Percentiles rank a stretch among this genome's conserved stretches.
Conservation (phyloP, 495 filamentous ascomycete species). For the Aspergillus bridgeri region DNA sequence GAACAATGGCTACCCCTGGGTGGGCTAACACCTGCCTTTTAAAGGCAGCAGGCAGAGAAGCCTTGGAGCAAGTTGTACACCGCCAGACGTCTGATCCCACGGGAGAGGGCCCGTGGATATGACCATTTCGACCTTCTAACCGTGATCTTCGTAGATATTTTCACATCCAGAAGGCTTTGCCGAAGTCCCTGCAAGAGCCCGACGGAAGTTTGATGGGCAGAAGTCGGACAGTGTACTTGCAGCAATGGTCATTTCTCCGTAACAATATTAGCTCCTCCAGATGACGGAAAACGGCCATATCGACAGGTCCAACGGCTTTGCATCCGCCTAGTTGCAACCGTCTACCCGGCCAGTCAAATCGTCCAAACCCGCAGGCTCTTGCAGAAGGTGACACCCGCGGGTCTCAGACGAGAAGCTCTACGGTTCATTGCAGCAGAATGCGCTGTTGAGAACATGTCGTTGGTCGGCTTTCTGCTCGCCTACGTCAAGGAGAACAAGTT, state of each 20-base stretch:
- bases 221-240: slow-evolving; percentile 23
- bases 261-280: not conserved
- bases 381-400: slow-evolving; percentile 5
- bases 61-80: slow-evolving; percentile 32
- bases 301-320: slow-evolving; percentile 6
- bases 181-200: slow-evolving; percentile 39
- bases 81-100: slow-evolving; percentile 30
- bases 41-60: slow-evolving; percentile 5
- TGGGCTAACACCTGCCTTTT: slow-evolving; percentile 12
- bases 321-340: slow-evolving; percentile 3
- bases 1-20: not conserved
- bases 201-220: slow-evolving; percentile 32
- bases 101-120: slow-evolving; percentile 24
- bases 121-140: slow-evolving; percentile 17
- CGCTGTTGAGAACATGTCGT: not conserved
- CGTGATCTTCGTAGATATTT: slow-evolving; percentile 17
- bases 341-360: not conserved
- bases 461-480: not conserved
- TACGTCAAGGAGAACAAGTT: not conserved
- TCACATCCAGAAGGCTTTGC: slow-evolving; percentile 21
- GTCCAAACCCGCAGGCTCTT: not conserved
- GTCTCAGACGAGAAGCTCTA: not conserved
- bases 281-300: not conserved
- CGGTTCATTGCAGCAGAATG: not conserved
- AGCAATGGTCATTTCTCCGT: not conserved